Conservation (phyloP, 306 rosid genomes). For the Prunus mume region DNA sequence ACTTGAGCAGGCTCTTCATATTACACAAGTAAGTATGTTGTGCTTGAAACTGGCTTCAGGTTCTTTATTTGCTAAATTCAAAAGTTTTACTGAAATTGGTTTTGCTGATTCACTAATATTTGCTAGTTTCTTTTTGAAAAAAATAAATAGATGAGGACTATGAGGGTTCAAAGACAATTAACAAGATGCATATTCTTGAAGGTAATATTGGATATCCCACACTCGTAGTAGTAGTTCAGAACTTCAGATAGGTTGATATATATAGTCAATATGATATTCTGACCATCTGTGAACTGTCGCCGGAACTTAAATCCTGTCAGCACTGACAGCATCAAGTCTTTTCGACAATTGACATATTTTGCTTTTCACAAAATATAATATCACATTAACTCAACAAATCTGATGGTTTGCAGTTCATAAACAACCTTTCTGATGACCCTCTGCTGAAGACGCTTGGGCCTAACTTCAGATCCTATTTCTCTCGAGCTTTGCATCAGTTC, state of each 20-base stretch:
- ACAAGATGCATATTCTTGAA: conserved; percentile 61
- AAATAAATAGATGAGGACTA: conserved; percentile 46
- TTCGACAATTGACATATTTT: conserved; percentile 3
- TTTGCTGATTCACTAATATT: conserved; percentile 20
- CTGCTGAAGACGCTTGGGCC: conserved; percentile 25
- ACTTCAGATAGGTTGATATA: neutral
- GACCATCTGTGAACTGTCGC: neutral
- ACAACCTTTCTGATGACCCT: conserved; percentile 38
- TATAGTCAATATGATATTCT: neutral
- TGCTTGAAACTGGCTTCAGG: neutral
- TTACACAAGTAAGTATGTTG: conserved; percentile 46
- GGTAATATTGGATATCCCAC: conserved; percentile 32
- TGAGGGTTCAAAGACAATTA: conserved; percentile 41
- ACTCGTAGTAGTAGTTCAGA: neutral
- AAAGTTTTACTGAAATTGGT: conserved; percentile 3
- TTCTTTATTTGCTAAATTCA: neutral
- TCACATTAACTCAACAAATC: conserved; percentile 3
- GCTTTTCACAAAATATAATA: conserved; percentile 3
- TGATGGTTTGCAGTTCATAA: conserved; percentile 44
- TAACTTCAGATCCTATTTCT: conserved; percentile 32
- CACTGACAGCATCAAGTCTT: neutral
- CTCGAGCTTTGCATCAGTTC: conserved; percentile 48
- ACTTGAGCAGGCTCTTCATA: conserved; percentile 95
- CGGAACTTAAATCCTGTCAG: neutral
- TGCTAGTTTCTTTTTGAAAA: neutral